phyloP scores from a whole-genome alignment of 805 yeast genomes.

The Priceomyces haplophilus region DNA sequence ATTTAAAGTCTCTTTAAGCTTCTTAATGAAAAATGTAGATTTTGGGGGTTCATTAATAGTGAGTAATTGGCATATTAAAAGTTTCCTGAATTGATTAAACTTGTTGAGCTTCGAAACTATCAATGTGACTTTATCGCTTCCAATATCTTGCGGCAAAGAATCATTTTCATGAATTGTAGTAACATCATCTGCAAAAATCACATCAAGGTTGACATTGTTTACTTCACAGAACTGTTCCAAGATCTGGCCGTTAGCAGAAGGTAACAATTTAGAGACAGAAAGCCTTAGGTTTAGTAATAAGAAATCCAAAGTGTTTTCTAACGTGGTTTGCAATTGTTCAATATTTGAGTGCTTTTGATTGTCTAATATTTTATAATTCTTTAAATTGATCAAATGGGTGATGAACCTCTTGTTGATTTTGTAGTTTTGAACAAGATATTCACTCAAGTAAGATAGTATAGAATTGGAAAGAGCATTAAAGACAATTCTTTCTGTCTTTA shows the following conservation, averaged over 20 bases:
- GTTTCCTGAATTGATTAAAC: slow-evolving; percentile 37
- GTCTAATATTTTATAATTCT: slow-evolving; percentile 11
- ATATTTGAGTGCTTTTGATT: slow-evolving; percentile 3
- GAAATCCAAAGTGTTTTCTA: slow-evolving; percentile 26
- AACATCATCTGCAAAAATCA: neutral
- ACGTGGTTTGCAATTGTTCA: slow-evolving; percentile 12
- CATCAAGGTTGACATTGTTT: slow-evolving; percentile 29
- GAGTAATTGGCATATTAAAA: slow-evolving; percentile 37
- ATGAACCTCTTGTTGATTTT: slow-evolving; percentile 36
- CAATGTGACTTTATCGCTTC: slow-evolving; percentile 10
- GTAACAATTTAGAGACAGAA: slow-evolving; percentile 29
- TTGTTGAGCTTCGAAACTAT: slow-evolving; percentile 19
- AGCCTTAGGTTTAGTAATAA: slow-evolving; percentile 25
- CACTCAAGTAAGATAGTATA: slow-evolving; percentile 21
- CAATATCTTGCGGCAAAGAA: slow-evolving; percentile 5
- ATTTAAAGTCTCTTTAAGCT: slow-evolving; percentile 21
- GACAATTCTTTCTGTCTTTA: slow-evolving; percentile 24
- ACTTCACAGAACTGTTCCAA: slow-evolving; percentile 39
- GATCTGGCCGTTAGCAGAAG: slow-evolving; percentile 33
- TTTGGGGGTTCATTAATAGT: slow-evolving; percentile 31
- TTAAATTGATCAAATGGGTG: slow-evolving; percentile 26
- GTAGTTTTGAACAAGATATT: slow-evolving; percentile 32
- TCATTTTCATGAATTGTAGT: neutral
- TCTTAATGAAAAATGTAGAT: slow-evolving; percentile 30
- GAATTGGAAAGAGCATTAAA: slow-evolving; percentile 22